phyloP scores from a whole-genome alignment of 805 yeast species.

The Starmerella ratchasimensis region DNA sequence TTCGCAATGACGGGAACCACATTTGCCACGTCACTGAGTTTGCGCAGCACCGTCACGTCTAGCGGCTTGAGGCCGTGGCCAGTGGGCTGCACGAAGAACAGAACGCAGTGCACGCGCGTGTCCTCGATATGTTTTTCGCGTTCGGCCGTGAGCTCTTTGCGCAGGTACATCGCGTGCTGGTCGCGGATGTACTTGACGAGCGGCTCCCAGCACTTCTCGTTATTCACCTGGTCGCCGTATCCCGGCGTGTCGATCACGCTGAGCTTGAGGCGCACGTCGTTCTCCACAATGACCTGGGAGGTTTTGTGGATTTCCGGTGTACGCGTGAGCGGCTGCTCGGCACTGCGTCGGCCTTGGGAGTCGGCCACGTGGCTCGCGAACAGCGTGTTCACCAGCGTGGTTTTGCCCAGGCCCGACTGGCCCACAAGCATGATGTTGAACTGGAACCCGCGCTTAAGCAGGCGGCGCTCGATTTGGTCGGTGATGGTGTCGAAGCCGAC shows the following conservation, averaged over 20 bases:
- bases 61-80: conserved; percentile 72
- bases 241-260: conserved; percentile 96
- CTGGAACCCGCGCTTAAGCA: conserved; percentile 85
- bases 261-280: conserved; percentile 71
- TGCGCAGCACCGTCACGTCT: conserved; percentile 70
- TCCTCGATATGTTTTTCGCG: conserved; percentile 74
- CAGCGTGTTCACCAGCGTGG: conserved; percentile 80
- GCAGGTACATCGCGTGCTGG: conserved; percentile 79
- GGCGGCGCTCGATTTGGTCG: conserved; percentile 81
- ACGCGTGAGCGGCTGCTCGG: conserved; percentile 61
- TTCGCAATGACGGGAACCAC: conserved; percentile 94
- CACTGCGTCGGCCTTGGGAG: conserved; percentile 55
- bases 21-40: conserved; percentile 77
- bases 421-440: conserved; percentile 89
- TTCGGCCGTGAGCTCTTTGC: conserved; percentile 89
- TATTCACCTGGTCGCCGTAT: conserved; percentile 91
- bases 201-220: conserved; percentile 95
- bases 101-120: conserved; percentile 83
- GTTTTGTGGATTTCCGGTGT: conserved; percentile 60
- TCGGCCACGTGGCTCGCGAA: conserved; percentile 70
- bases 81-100: conserved; percentile 83
- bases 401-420: conserved; percentile 84
- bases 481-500: conserved; percentile 97
- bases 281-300: conserved; percentile 51
- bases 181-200: conserved; percentile 87